phyloP scores from a whole-genome alignment of 768 basidiomycete species.

The Podaxis sp. region DNA sequence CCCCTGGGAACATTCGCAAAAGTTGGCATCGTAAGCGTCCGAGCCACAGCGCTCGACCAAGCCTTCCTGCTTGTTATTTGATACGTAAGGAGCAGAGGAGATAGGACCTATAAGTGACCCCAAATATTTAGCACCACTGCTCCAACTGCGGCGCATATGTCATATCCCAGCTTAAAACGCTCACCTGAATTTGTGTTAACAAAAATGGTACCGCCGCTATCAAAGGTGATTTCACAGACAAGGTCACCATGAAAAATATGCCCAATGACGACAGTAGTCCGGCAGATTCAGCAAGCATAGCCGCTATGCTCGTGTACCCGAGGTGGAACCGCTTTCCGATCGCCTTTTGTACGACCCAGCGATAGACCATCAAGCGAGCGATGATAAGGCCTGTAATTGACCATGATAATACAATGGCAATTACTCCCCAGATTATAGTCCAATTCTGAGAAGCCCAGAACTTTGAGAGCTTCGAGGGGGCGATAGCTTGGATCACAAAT shows the following conservation, averaged over 20 bases:
- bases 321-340: neutral
- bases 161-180: neutral
- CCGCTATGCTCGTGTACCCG: neutral
- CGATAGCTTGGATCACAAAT: neutral
- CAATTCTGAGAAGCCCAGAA: neutral
- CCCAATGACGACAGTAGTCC: conserved; percentile 2
- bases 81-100: conserved; percentile 6
- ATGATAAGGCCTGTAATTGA: neutral
- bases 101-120: neutral
- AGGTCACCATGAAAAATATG: neutral
- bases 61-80: neutral
- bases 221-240: neutral
- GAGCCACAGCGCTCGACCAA: neutral
- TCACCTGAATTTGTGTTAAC: conserved; percentile 4
- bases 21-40: neutral
- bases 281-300: neutral
- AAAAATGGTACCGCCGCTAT: conserved; percentile 9
- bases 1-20: neutral
- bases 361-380: neutral
- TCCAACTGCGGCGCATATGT: neutral
- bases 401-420: neutral
- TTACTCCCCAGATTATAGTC: conserved; percentile 2
- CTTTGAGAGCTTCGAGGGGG: neutral
- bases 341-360: neutral
- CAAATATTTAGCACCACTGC: neutral